Evolutionary conservation across 768 basidiomycete species (phyloP).

Genomic region (Russula abietina): DNA sequence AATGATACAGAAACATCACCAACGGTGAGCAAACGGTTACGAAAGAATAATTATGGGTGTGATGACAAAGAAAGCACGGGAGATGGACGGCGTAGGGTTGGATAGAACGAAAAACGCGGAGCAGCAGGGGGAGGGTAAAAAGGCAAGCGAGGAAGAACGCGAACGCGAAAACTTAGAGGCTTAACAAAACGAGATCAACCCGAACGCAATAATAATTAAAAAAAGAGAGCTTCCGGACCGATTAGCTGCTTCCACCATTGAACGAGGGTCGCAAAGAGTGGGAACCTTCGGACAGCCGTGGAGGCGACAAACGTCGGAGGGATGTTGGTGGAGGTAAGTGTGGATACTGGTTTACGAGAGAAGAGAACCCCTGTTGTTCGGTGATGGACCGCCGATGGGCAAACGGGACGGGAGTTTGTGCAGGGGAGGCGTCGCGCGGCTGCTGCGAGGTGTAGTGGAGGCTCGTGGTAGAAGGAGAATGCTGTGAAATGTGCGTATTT

Average conservation of each 20-base stretch:
- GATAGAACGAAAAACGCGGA: not conserved
- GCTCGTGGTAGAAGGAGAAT: constrained; percentile 31
- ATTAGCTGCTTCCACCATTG: constrained; percentile 17
- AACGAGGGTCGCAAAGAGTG: constrained; percentile 23
- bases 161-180: not conserved
- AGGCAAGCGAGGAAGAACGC: not conserved
- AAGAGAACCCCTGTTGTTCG: constrained; percentile 46
- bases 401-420: constrained; percentile 43
- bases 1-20: constrained; percentile 25
- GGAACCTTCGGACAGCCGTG: constrained; percentile 18
- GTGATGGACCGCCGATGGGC: constrained; percentile 53
- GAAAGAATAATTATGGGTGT: constrained; percentile 3
- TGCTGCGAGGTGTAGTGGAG: constrained; percentile 34
- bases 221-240: not conserved
- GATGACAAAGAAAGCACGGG: constrained; percentile 11
- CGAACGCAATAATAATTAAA: not conserved
- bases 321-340: constrained; percentile 43
- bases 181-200: constrained; percentile 3
- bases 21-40: constrained; percentile 15
- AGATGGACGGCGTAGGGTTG: not conserved
- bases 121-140: not conserved
- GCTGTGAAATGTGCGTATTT: constrained; percentile 18
- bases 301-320: constrained; percentile 27
- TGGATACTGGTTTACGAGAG: constrained; percentile 44
- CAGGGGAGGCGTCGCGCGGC: constrained; percentile 24